These are phyloP conservation scores for Scheffersomyces titani DNA, from an alignment of 1,139 yeast species.

Conservation along the genomic window DNA sequence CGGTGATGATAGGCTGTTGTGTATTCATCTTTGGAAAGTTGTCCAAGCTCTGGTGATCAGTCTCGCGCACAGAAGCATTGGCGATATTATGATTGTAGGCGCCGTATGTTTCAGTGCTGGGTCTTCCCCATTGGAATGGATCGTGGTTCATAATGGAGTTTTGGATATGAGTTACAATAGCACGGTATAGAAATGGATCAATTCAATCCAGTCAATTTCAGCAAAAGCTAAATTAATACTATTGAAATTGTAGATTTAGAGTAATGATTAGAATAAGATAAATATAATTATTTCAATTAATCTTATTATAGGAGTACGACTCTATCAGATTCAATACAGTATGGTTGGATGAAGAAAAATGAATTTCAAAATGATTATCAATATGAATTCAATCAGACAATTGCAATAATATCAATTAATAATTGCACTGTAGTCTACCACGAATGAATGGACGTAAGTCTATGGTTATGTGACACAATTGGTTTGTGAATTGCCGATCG, in stretches of 20 bases:
- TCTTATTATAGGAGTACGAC: not conserved
- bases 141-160: constrained; percentile 79
- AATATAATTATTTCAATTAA: not conserved
- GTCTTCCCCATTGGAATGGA: constrained; percentile 96
- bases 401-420: too few relatives aligned
- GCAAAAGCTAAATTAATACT: not conserved
- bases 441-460: not conserved
- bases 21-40: constrained; percentile 78
- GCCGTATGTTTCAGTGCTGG: constrained; percentile 80
- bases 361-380: not conserved
- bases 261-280: not conserved
- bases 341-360: not conserved
- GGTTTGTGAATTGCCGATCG: not conserved
- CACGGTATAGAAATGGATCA: not conserved
- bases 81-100: constrained; percentile 73
- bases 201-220: not conserved
- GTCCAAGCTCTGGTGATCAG: constrained; percentile 20
- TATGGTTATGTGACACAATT: not conserved
- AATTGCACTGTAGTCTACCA: too few relatives aligned
- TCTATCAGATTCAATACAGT: not conserved
- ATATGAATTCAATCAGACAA: too few relatives aligned
- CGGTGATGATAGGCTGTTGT: constrained; percentile 93
- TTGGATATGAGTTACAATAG: not conserved
- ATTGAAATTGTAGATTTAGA: not conserved
- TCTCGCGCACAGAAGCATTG: constrained; percentile 35